Base-by-base conservation (phyloP, 805 yeast species). In the Pichia nanzhaoensis region DNA sequence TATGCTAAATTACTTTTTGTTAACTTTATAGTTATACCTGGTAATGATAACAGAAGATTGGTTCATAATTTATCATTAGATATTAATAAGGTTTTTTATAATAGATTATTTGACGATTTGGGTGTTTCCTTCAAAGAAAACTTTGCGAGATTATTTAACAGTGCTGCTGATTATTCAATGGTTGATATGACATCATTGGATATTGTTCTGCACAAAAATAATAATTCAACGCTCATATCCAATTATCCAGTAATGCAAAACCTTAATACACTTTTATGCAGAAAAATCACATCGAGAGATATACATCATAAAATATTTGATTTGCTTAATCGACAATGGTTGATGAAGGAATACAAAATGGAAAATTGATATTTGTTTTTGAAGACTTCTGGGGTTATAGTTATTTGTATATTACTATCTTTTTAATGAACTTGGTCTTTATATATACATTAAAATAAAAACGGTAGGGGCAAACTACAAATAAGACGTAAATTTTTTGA, bases 231-330 rank as follows among this genome's bases (percentile, higher is more conserved):
- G 9, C 16, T 46, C 19, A 16, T 43, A 5, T 20, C 39, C 5
- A 19, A 40, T 16, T 37, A 34, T 37, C 41, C 42, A 32, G 22
- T 27, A 9, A 18, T 37, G 12, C 34, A 20, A 24, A 32, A 19
- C 5, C 6, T 37, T 7, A 6, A 13, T 5, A 19, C 39, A 4
- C 3, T 33, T 6, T 20, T 33, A 8, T 36, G 28, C 14, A 34
- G 28, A 3, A 39, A 33, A 14, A 27, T 39, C 20, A 39, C 27
- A 24, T 48, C 45, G 16, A 35, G 28, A 9, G 46, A 42, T 24
- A 51, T 65, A 4, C 67, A 65, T 37, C 59, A 60, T 38, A 55
- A 53, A 37, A 48, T 65, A 2, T 65, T 55, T 45, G 69, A 65
- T 42, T 45, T 63, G 21, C 46, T 64, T 16, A 63, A 63, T 40